These are phyloP conservation scores for Plasmodium vinckei DNA, from an alignment of 169 alveolate genomes.

Conservation along the genomic window DNA sequence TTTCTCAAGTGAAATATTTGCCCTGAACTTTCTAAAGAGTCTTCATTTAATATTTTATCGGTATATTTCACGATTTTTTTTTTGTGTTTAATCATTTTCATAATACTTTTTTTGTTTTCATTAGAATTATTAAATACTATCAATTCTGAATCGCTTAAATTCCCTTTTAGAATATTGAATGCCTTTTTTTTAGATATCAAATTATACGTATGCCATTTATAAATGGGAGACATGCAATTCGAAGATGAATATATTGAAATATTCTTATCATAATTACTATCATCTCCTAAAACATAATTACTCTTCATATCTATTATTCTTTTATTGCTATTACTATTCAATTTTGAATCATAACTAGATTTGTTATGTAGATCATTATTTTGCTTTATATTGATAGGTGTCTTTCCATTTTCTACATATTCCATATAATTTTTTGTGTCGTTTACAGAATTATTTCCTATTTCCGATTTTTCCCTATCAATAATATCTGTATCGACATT, in stretches of 20 bases:
- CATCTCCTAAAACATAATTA: no score
- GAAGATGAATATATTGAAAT: constrained; percentile 1
- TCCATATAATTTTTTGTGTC: no score
- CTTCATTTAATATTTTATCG: not conserved
- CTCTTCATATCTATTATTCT: no score
- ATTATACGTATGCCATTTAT: constrained; percentile 34
- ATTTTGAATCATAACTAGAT: no score
- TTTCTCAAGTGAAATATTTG: constrained; percentile 7
- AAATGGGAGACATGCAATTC: constrained; percentile 13
- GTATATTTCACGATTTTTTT: not conserved
- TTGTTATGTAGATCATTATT: no score
- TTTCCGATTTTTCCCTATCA: no score
- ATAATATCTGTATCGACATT: no score
- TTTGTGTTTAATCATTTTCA: constrained; percentile 20
- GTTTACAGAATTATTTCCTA: no score
- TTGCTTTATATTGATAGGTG: no score
- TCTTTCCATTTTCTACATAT: no score
- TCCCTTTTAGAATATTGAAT: constrained; percentile 1
- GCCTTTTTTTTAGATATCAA: constrained; percentile 19
- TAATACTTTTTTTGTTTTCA: constrained; percentile 33
- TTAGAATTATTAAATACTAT: constrained; percentile 17
- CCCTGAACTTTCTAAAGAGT: constrained; percentile 20
- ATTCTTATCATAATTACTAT: not conserved
- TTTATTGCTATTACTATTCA: no score
- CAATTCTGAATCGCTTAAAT: constrained; percentile 64